Evolutionary conservation across 1,284 basidiomycete genomes (phyloP).

Genomic region (Ganoderma multipileum): DNA sequence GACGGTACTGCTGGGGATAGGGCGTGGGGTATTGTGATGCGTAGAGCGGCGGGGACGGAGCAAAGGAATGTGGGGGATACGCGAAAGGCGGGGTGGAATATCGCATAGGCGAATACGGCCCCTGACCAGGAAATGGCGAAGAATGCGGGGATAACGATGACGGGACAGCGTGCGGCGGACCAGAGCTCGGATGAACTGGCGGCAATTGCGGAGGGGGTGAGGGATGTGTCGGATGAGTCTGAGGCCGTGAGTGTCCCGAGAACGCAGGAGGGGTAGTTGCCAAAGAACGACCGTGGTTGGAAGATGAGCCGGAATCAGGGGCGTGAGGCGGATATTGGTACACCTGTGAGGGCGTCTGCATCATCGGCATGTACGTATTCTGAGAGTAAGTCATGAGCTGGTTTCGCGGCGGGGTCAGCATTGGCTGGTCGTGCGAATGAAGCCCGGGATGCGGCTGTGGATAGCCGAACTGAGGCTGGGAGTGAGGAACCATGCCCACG

Average conservation of each 20-base stretch:
- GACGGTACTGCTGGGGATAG: constrained; percentile 43
- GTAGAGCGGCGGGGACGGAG: constrained; percentile 46
- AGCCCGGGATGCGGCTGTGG: constrained; percentile 41
- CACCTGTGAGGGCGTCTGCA: constrained; percentile 35
- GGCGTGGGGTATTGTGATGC: constrained; percentile 47
- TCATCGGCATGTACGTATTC: constrained; percentile 39
- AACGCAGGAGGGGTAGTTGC: constrained; percentile 32
- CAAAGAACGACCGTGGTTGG: constrained; percentile 37
- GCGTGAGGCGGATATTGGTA: constrained; percentile 40
- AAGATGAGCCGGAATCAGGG: constrained; percentile 41
- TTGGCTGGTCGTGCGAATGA: constrained; percentile 40
- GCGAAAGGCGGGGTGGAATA: constrained; percentile 50
- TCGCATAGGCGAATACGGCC: constrained; percentile 48
- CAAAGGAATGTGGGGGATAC: constrained; percentile 52
- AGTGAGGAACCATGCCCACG: constrained; percentile 45
- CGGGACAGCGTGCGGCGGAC: constrained; percentile 21
- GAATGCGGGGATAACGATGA: constrained; percentile 32
- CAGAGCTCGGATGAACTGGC: constrained; percentile 31
- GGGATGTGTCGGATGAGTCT: constrained; percentile 38
- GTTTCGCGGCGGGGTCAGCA: constrained; percentile 38
- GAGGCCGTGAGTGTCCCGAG: constrained; percentile 36
- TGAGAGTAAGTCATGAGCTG: constrained; percentile 38
- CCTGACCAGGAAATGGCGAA: constrained; percentile 41
- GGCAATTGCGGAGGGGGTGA: constrained; percentile 44
- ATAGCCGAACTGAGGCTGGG: constrained; percentile 48